Percentiles rank a stretch among this genome's conserved stretches.
Evolutionary conservation across 257 asterid species (phyloP).

Genomic region (Nicotiana undulata): DNA sequence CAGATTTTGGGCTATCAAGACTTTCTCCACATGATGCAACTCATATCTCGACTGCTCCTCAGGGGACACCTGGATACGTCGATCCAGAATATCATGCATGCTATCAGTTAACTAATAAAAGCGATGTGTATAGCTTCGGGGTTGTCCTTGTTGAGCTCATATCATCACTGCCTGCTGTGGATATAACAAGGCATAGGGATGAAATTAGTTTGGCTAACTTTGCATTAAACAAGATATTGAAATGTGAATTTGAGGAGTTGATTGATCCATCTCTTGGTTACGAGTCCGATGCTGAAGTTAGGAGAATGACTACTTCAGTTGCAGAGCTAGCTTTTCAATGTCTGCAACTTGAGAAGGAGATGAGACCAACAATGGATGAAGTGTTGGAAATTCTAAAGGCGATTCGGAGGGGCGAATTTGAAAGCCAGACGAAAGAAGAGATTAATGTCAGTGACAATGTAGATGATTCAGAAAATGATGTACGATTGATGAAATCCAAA

Average conservation of each 20-base stretch:
- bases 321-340: slow-evolving; percentile 50
- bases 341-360: slow-evolving; percentile 40
- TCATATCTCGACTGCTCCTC: slow-evolving; percentile 54
- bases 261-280: slow-evolving; percentile 39
- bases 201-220: slow-evolving; percentile 46
- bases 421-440: slow-evolving; percentile 1
- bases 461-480: slow-evolving; percentile 25
- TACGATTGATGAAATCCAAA: slow-evolving; percentile 17
- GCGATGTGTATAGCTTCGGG: slow-evolving; percentile 56
- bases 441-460: neutral
- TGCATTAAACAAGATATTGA: slow-evolving; percentile 33
- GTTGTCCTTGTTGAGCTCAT: slow-evolving; percentile 55
- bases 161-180: slow-evolving; percentile 49
- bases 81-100: slow-evolving; percentile 43
- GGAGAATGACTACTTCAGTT: slow-evolving; percentile 36
- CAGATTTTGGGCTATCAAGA: slow-evolving; percentile 54
- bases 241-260: slow-evolving; percentile 34
- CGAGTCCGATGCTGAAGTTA: slow-evolving; percentile 20
- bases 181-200: slow-evolving; percentile 31
- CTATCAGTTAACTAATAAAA: slow-evolving; percentile 39
- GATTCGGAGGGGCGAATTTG: slow-evolving; percentile 9
- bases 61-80: slow-evolving; percentile 55
- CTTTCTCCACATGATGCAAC: slow-evolving; percentile 30
- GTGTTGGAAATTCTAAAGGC: slow-evolving; percentile 27
- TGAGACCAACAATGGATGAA: slow-evolving; percentile 51